Percentiles rank a stretch among this genome's conserved stretches.
phyloP scores from a whole-genome alignment of 2,329 filamentous ascomycete genomes.

The Colletotrichum tropicale region DNA sequence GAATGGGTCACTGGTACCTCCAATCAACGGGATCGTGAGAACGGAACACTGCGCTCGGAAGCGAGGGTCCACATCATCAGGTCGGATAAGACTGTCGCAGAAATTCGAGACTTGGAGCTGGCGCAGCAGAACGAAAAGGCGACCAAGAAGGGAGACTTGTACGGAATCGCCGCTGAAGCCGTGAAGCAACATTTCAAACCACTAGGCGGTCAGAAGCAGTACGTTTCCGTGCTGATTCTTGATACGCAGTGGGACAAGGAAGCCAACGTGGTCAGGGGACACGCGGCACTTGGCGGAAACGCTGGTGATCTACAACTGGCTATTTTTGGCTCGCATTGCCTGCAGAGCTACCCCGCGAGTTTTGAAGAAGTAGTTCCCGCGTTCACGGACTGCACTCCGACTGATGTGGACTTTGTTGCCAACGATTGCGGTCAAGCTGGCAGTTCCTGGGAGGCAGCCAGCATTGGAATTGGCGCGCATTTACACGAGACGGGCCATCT shows the following conservation, averaged over 20 bases:
- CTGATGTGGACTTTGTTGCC: conserved; percentile 78
- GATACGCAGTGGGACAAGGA: conserved; percentile 87
- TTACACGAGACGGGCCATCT: conserved; percentile 90
- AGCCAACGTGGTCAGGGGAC: conserved; percentile 73
- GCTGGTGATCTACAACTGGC: conserved; percentile 79
- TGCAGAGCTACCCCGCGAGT: conserved; percentile 88
- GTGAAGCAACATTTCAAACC: conserved; percentile 79
- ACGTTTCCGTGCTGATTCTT: conserved; percentile 85
- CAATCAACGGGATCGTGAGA: conserved; percentile 74
- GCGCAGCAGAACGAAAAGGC: conserved; percentile 79
- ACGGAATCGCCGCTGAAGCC: conserved; percentile 77
- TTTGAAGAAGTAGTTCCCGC: conserved; percentile 90
- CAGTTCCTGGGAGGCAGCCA: conserved; percentile 94
- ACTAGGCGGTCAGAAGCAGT: conserved; percentile 78
- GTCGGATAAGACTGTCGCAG: conserved; percentile 80
- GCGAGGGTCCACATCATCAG: conserved; percentile 88
- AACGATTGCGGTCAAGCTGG: conserved; percentile 89
- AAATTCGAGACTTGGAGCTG: conserved; percentile 78
- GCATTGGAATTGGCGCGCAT: conserved; percentile 91
- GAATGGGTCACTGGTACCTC: conserved; percentile 89
- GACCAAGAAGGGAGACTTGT: conserved; percentile 75
- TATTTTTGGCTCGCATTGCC: conserved; percentile 89
- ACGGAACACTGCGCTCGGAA: conserved; percentile 82
- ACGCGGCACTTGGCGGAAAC: conserved; percentile 82
- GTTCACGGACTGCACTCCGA: conserved; percentile 89